A percentile compares a stretch with the other conserved stretches of the same genome.
Evolutionary conservation across 192 early-diverging fungal species (phyloP).

Genomic region (Backusella westeae): DNA sequence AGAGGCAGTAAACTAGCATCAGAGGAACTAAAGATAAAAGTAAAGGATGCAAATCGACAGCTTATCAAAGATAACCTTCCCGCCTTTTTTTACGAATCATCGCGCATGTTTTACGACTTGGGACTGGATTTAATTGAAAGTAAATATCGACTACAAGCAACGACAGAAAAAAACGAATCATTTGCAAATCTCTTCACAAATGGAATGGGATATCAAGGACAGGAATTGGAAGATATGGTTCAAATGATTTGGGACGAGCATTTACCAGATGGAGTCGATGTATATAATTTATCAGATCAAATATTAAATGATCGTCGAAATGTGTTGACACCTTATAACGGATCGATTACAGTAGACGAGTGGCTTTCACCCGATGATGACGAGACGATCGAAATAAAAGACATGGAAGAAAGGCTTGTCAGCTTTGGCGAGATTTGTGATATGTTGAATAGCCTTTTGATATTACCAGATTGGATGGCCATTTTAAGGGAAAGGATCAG

Average conservation of each 20-base stretch:
- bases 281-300: background rate
- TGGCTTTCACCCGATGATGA: background rate
- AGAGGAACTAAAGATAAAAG: background rate
- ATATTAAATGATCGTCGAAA: background rate
- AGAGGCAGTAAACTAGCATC: background rate
- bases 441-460: background rate
- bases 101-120: background rate
- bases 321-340: background rate
- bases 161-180: background rate
- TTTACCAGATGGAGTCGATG: background rate
- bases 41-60: background rate
- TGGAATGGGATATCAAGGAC: background rate
- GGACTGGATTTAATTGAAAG: background rate
- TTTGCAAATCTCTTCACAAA: background rate
- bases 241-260: background rate
- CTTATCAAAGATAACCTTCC: conserved; percentile 1
- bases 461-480: background rate
- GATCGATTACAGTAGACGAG: background rate
- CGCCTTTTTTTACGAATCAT: background rate
- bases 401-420: background rate
- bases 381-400: background rate
- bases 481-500: background rate
- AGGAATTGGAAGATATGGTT: background rate
- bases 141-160: background rate
- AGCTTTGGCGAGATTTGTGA: background rate